A percentile compares a stretch with the other conserved stretches of the same genome.
Conservation (phyloP, 2,329 filamentous ascomycete genomes). For the Trichothecium sympodiale region DNA sequence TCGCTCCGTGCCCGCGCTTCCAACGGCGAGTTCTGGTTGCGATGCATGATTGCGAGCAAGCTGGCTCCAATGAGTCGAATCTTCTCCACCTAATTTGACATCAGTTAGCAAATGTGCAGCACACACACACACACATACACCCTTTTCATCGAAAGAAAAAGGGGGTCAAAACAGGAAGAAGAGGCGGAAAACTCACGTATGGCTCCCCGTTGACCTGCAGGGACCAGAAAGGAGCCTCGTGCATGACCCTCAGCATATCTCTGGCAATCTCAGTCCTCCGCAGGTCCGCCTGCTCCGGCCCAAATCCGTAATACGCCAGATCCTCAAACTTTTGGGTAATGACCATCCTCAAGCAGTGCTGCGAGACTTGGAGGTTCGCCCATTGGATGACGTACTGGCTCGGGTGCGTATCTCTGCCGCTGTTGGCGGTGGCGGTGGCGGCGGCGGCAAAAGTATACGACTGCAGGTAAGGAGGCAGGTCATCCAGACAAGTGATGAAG, state of each 20-base stretch:
- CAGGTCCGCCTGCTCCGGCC: constrained; percentile 19
- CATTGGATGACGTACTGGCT: constrained; percentile 26
- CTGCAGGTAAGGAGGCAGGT: constrained; percentile 24
- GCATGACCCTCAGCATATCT: constrained; percentile 27
- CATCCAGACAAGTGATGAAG: constrained; percentile 29
- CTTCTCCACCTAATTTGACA: constrained; percentile 22
- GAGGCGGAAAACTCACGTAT: constrained; percentile 23
- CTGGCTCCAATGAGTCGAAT: constrained; percentile 26
- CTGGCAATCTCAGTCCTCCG: constrained; percentile 30
- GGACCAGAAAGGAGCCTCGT: constrained; percentile 29
- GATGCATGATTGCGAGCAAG: constrained; percentile 25
- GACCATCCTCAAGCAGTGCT: constrained; percentile 29
- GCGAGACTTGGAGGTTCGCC: constrained; percentile 27
- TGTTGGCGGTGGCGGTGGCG: constrained; percentile 1
- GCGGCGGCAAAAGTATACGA: constrained; percentile 13
- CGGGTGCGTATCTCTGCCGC: constrained; percentile 10
- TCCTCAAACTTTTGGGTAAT: constrained; percentile 25
- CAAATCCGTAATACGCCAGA: constrained; percentile 16
- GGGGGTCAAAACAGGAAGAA: too few species aligned
- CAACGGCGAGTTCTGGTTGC: constrained; percentile 23
- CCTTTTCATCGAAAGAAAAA: too few species aligned
- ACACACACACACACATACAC: too few species aligned
- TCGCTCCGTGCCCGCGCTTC: constrained; percentile 24
- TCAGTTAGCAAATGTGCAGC: not conserved
- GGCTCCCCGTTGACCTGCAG: constrained; percentile 28